Base-by-base conservation (phyloP, 1,284 basidiomycete species). In the Ceratobasidium sp. region DNA sequence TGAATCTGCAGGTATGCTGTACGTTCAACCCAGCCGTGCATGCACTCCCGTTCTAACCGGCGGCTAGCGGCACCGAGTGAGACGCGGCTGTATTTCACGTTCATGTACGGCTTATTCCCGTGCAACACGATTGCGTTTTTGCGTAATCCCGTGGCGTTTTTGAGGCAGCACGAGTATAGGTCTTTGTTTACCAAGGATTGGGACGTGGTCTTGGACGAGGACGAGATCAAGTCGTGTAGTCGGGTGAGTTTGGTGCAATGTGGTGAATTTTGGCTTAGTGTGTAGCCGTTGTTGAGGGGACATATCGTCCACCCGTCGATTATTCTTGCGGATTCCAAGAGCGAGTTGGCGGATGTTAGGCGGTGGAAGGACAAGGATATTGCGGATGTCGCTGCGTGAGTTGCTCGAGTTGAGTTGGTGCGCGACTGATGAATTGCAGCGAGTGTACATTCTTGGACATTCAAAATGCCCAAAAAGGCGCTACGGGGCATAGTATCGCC, bases 81-180 rank as follows among this genome's bases (percentile, higher is more conserved):
- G 35, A 69, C 69, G 17, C 58, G 71, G 25, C 69, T 82, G 65
- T 89, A 84, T 75, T 95, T 94, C 79, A 89, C 90, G 6, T 83
- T 86, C 68, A 80, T 96, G 73, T 96, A 94, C 78, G 95, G 93
- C 74, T 84, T 96, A 64, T 96, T 91, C 78, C 93, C 93, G 1
- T 90, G 88, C 81, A 94, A 94, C 80, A 80, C 89, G 53, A 80
- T 95, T 69, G 83, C 83, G 70, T 95, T 95, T 77, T 77, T 94
- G 71, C 86, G 87, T 57, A 79, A 81, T 35, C 91, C 93, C 2
- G 81, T 83, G 25, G 78, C 78, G 52, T 93, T 92, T 75, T 79
- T 96, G 25, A 78, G 77, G 12, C 81, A 83, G 35, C 82, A 78
- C 69, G 75, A 77, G 4, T 78, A 84, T 50, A 78, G 83, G 57